These are phyloP conservation scores for Teunomyces pallodes DNA, from an alignment of 805 yeast genomes.

Conservation along the genomic window DNA sequence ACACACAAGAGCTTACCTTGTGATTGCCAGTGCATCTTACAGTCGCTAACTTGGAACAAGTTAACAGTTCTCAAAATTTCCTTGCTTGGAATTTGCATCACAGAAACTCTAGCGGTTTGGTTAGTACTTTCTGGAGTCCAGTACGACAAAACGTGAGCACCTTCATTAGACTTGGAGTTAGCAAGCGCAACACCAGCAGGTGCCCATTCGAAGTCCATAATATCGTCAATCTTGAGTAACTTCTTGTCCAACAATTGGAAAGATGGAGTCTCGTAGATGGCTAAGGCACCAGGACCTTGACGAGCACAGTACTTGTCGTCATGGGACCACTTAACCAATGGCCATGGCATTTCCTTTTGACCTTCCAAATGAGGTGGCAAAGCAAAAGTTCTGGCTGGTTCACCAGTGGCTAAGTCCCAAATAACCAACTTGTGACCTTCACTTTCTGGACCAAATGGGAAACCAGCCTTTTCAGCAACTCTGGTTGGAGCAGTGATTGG, in stretches of 20 bases:
- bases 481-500: constrained; percentile 66
- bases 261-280: constrained; percentile 77
- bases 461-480: constrained; percentile 62
- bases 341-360: constrained; percentile 84
- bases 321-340: constrained; percentile 91
- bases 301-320: constrained; percentile 95
- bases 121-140: constrained; percentile 96
- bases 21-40: constrained; percentile 91
- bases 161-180: constrained; percentile 49
- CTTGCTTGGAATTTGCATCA: constrained; percentile 84
- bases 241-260: constrained; percentile 86
- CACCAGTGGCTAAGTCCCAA: constrained; percentile 86
- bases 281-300: constrained; percentile 88
- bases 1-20: constrained; percentile 83
- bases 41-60: constrained; percentile 90
- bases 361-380: constrained; percentile 70
- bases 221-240: constrained; percentile 75
- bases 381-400: constrained; percentile 87
- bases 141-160: constrained; percentile 73
- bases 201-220: constrained; percentile 91
- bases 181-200: constrained; percentile 79
- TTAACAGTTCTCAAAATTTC: constrained; percentile 85
- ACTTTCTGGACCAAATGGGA: constrained; percentile 83
- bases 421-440: constrained; percentile 92
- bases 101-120: constrained; percentile 91